Conservation (phyloP, 306 rosid species). For the Vigna reflexopilosa region DNA sequence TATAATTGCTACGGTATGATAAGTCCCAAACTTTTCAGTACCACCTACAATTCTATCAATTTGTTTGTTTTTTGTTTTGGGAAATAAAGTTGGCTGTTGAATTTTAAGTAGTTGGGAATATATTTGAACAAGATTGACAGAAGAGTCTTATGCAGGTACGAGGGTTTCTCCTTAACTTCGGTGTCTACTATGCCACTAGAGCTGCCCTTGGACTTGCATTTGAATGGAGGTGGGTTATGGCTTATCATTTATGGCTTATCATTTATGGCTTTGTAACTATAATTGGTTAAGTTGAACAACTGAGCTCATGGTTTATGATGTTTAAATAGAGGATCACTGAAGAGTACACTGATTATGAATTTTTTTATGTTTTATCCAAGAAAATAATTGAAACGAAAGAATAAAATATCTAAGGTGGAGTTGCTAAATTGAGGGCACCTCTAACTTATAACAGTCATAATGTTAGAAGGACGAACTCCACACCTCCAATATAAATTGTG, state of each 20-base stretch:
- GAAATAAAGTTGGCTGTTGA: constrained; percentile 15
- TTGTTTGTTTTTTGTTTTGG: neutral
- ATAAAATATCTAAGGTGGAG: constrained; percentile 17
- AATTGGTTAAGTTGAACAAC: constrained; percentile 24
- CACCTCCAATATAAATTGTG: neutral
- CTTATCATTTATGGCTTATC: too few species aligned
- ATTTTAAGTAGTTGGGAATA: constrained; percentile 27
- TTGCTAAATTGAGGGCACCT: constrained; percentile 18
- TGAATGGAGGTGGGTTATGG: constrained; percentile 84
- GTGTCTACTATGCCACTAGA: constrained; percentile 95
- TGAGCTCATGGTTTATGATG: constrained; percentile 6
- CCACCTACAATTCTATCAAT: constrained; percentile 19
- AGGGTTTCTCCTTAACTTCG: constrained; percentile 95
- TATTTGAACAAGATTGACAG: constrained; percentile 42
- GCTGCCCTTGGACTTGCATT: constrained; percentile 94
- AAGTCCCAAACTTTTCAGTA: constrained; percentile 19
- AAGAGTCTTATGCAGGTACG: constrained; percentile 72
- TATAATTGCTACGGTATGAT: constrained; percentile 87
- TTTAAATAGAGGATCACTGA: constrained; percentile 25
- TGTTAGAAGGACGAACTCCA: neutral
- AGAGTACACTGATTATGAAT: constrained; percentile 10
- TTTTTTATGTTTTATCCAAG: constrained; percentile 19
- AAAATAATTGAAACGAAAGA: constrained; percentile 21
- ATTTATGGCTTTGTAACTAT: constrained; percentile 28
- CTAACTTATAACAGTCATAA: neutral